A percentile compares a stretch with the other conserved stretches of the same genome.
phyloP scores from a whole-genome alignment of 495 filamentous ascomycete species.

The Geoglossum glabrum region DNA sequence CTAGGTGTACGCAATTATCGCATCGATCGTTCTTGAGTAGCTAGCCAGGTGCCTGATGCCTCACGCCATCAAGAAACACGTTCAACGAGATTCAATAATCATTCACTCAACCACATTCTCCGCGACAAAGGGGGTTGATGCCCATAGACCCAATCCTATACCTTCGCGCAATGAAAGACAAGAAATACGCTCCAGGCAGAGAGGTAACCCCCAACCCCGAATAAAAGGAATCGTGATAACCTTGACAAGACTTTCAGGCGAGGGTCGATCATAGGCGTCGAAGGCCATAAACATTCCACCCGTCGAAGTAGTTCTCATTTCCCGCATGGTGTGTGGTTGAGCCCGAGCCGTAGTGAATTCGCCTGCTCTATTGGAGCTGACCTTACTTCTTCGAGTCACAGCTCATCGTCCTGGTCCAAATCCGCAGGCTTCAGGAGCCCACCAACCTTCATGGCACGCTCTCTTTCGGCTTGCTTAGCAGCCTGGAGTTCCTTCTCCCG shows the following conservation, averaged over 20 bases:
- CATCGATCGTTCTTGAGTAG: not conserved
- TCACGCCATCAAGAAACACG: not conserved
- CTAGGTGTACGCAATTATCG: not conserved
- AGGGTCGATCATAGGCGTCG: not conserved
- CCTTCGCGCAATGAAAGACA: not conserved
- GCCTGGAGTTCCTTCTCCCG: constrained; percentile 67
- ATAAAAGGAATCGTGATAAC: not conserved
- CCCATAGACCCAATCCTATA: not conserved
- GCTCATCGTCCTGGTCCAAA: constrained; percentile 75
- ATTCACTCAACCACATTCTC: not conserved
- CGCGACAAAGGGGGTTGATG: not conserved
- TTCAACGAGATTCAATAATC: not conserved
- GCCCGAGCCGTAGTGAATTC: not conserved
- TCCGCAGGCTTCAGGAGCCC: constrained; percentile 85
- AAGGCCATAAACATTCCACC: not conserved
- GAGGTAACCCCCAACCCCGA: not conserved
- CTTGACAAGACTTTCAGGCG: not conserved
- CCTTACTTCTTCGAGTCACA: constrained; percentile 35
- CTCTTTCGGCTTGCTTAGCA: constrained; percentile 59
- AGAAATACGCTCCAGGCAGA: not conserved
- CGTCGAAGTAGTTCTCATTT: not conserved
- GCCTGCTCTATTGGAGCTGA: not conserved
- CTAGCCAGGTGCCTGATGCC: not conserved
- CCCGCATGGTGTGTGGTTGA: not conserved
- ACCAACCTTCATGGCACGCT: constrained; percentile 77